Percentiles rank a stretch among this genome's conserved stretches.
Conservation (phyloP, 192 early-diverging fungal species). For the Gryganskiella cystojenkinii region DNA sequence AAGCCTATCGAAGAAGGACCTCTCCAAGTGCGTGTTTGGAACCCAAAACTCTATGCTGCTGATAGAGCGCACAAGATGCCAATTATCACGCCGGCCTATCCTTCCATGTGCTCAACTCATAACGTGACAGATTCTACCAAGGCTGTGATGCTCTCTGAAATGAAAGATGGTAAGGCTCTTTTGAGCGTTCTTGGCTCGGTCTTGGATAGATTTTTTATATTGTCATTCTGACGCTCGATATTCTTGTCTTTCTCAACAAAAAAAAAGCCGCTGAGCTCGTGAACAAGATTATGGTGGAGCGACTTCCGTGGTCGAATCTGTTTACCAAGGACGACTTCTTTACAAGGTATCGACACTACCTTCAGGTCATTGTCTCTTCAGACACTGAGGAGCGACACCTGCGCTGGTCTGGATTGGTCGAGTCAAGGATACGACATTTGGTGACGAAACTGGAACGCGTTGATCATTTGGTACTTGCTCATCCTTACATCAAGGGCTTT, state of each 20-base stretch:
- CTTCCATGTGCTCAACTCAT: conserved; percentile 98
- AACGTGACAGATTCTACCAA: conserved; percentile 93
- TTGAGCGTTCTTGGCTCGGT: neutral
- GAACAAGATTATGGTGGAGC: conserved; percentile 81
- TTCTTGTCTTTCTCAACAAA: neutral
- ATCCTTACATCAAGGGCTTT: conserved; percentile 92
- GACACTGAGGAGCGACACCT: conserved; percentile 78
- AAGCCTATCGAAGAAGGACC: conserved; percentile 90
- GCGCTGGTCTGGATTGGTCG: conserved; percentile 90
- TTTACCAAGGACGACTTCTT: conserved; percentile 95
- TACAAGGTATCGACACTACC: conserved; percentile 84
- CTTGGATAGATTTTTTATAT: neutral
- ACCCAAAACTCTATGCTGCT: conserved; percentile 85
- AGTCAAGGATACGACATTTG: conserved; percentile 90
- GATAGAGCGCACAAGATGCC: conserved; percentile 94
- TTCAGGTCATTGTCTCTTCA: conserved; percentile 89
- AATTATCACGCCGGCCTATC: conserved; percentile 98
- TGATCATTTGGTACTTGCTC: conserved; percentile 77
- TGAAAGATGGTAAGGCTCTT: conserved; percentile 66
- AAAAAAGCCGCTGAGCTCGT: conserved; percentile 73
- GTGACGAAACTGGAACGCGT: conserved; percentile 85
- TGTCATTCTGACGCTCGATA: neutral
- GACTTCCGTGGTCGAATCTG: conserved; percentile 81
- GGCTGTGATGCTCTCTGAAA: conserved; percentile 85
- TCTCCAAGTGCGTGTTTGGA: conserved; percentile 92